A percentile compares a stretch with the other conserved stretches of the same genome.
Evolutionary conservation across 352 stramenopile genomes (phyloP).

Genomic region (Phytophthora europaea): DNA sequence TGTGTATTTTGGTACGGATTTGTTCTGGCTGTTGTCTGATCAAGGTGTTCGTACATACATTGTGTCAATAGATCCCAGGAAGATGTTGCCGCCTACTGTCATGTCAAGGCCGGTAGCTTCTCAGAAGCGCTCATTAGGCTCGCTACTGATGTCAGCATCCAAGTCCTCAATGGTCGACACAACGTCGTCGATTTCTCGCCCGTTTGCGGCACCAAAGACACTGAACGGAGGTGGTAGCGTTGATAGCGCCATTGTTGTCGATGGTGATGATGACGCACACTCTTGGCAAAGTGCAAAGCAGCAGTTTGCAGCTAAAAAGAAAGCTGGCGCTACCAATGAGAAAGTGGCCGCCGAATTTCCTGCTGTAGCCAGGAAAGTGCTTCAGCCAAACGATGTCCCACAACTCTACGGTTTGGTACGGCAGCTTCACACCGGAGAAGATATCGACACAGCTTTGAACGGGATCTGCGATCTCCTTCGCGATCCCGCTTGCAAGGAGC

Average conservation of each 20-base stretch:
- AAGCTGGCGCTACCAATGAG: conserved; percentile 4
- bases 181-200: conserved; percentile 75
- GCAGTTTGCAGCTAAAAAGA: conserved; percentile 36
- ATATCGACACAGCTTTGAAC: conserved; percentile 52
- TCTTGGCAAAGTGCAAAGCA: conserved; percentile 49
- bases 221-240: conserved; percentile 3
- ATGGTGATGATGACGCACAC: conserved; percentile 23
- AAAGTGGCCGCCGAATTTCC: conserved; percentile 56
- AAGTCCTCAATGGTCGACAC: conserved; percentile 69
- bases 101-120: conserved; percentile 21
- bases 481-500: conserved; percentile 50
- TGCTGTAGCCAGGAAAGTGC: conserved; percentile 58
- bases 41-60: neutral
- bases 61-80: conserved; percentile 17
- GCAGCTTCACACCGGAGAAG: conserved; percentile 51
- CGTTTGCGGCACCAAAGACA: conserved; percentile 56
- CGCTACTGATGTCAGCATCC: conserved; percentile 62
- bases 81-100: conserved; percentile 2
- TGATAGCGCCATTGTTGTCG: conserved; percentile 27
- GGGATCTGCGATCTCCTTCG: conserved; percentile 67
- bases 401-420: conserved; percentile 73
- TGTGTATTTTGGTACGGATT: neutral
- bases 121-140: conserved; percentile 61
- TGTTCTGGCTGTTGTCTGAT: neutral
- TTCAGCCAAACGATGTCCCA: conserved; percentile 56